Conservation (phyloP, 2,329 filamentous ascomycete species). For the Cryphonectria japonica region DNA sequence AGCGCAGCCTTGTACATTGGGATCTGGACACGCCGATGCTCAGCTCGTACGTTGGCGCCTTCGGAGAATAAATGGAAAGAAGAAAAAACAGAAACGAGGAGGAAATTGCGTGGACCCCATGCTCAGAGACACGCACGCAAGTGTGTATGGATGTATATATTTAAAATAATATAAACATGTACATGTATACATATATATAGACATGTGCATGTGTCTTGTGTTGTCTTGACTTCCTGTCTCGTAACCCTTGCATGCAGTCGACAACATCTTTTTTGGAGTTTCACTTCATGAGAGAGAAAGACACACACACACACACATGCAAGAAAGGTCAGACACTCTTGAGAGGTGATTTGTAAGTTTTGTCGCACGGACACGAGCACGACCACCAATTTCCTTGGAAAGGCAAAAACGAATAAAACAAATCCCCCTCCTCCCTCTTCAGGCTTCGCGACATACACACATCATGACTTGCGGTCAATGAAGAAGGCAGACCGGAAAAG, state of each 20-base stretch:
- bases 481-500: not conserved
- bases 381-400: not conserved
- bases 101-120: constrained; percentile 5
- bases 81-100: not conserved
- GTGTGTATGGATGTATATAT: not conserved
- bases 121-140: not conserved
- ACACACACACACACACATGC: not conserved
- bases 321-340: not conserved
- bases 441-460: not conserved
- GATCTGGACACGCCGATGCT: constrained; percentile 2
- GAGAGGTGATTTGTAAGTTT: not conserved
- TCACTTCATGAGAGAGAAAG: not conserved
- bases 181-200: not conserved
- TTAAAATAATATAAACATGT: not conserved
- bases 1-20: not conserved
- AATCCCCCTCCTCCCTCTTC: not conserved
- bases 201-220: not conserved
- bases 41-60: not conserved
- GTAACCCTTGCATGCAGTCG: not conserved
- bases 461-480: not conserved
- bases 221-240: not conserved
- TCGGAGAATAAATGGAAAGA: not conserved
- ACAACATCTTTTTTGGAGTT: not conserved
- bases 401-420: not conserved
- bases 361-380: constrained; percentile 7